Evolutionary conservation across 116 monocot genomes (phyloP), one percentile per base, ranked within the genome.

Genomic region (Posidonia oceanica): DNA sequence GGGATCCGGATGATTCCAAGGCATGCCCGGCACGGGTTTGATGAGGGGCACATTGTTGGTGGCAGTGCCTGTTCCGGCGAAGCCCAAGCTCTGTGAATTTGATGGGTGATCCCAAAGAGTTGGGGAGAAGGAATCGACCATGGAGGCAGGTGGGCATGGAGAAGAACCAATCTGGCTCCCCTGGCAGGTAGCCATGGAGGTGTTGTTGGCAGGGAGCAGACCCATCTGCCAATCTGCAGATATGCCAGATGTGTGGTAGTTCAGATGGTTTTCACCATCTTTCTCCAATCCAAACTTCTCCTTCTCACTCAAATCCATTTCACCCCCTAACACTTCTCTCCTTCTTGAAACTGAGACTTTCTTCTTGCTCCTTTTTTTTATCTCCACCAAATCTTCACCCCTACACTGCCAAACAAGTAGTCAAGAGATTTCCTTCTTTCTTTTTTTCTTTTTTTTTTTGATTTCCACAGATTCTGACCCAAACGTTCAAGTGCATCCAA

Each of bases 231-330:
- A 79, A 13, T 80, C 76, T 23, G 61, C 20, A 59, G 73, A 48
- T 39, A 71, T 60, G 17, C 63, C 69, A 61, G 63, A 63, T 65
- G 68, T 16, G 51, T 72, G 60, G 70, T 54, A 83, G 72, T 37
- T 72, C 48, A 74, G 48, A 52, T 70, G 75, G 66, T 75, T 76
- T 41, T 75, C 75, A 70, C 59, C 64, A 57, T 75, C 67, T 67
- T 71, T 83, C 84, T 87, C 79, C 74, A 81, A 68, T 39, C 67
- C 77, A 73, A 77, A 71, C 56, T 75, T 77, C 13, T 79, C 77
- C 69, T 85, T 88, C 36, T 80, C 84, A 63, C 79, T 63, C 71
- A 79, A 81, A 77, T 84, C 79, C 87, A 80, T 87, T 68, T 23
- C 65, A 44, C 14, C 21, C 52, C 63, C 15, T 36, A 36, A 39